These are phyloP conservation scores for Scutellaria minor DNA, from an alignment of 257 asterid species.

Conservation along the genomic window DNA sequence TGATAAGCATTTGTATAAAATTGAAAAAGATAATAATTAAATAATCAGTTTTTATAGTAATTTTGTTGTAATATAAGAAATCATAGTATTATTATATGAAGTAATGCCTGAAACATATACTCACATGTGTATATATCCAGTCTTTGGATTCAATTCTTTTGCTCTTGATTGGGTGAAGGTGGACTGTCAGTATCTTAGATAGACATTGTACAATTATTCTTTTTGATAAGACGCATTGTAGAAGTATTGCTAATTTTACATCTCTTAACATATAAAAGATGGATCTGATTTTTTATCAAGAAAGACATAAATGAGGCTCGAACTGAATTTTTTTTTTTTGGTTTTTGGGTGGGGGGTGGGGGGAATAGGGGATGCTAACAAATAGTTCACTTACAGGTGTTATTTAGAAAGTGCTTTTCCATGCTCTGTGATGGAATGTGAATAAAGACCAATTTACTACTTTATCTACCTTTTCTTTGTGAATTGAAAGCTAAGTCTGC, in stretches of 20 bases:
- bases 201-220: not conserved
- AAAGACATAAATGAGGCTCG: conserved; percentile 4
- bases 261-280: not conserved
- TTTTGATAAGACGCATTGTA: too few relatives aligned
- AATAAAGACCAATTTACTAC: too few relatives aligned
- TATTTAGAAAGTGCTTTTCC: too few relatives aligned
- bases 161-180: conserved; percentile 16
- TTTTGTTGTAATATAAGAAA: conserved; percentile 1
- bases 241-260: not conserved
- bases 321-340: not conserved
- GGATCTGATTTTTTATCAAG: too few relatives aligned
- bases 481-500: conserved; percentile 24
- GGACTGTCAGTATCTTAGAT: not conserved
- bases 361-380: not conserved
- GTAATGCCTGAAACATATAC: not conserved
- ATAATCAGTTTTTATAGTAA: not conserved
- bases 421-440: too few relatives aligned
- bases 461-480: not conserved
- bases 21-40: not conserved
- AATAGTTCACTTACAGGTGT: not conserved
- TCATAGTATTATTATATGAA: not conserved
- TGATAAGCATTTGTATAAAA: not conserved
- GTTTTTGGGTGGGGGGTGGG: too few relatives aligned
- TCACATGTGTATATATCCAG: not conserved
- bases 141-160: not conserved